phyloP scores from a whole-genome alignment of 176 grass and related monocot species.

The Oryza coarctata region DNA sequence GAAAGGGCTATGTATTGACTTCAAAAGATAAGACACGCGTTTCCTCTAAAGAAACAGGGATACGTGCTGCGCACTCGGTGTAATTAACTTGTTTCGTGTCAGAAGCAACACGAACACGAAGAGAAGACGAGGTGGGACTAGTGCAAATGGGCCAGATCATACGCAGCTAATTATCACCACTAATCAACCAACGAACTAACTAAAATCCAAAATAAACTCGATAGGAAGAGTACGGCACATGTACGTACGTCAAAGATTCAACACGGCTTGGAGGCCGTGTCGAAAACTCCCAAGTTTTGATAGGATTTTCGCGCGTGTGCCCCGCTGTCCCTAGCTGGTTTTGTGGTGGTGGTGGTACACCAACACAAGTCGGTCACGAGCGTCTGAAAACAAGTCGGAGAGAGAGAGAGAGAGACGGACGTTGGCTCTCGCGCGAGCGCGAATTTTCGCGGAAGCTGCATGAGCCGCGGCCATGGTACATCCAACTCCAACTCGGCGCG shows the following conservation, averaged over 20 bases:
- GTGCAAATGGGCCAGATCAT: not conserved
- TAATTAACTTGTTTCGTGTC: no score
- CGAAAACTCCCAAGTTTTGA: not conserved
- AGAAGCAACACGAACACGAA: no score
- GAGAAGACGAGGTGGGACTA: not conserved
- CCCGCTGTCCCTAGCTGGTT: not conserved
- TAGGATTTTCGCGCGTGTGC: not conserved
- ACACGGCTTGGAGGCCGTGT: conserved; percentile 21
- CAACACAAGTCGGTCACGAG: conserved; percentile 7
- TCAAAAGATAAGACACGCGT: no score
- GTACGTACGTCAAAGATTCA: not conserved
- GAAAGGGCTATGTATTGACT: no score
- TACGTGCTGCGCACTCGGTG: not conserved
- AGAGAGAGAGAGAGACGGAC: not conserved
- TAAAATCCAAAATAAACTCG: no score
- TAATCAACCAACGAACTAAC: no score
- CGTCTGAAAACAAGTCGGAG: not conserved
- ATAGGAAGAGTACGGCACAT: not conserved
- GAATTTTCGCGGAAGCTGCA: conserved; percentile 7
- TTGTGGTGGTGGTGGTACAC: not conserved
- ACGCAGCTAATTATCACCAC: not conserved
- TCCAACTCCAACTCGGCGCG: not conserved
- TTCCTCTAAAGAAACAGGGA: no score
- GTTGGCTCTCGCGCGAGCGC: no score
- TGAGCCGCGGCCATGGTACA: not conserved